A percentile compares a stretch with the other conserved stretches of the same genome.
Conservation (phyloP, 2,329 filamentous ascomycete genomes). For the Alternaria tenuissima region DNA sequence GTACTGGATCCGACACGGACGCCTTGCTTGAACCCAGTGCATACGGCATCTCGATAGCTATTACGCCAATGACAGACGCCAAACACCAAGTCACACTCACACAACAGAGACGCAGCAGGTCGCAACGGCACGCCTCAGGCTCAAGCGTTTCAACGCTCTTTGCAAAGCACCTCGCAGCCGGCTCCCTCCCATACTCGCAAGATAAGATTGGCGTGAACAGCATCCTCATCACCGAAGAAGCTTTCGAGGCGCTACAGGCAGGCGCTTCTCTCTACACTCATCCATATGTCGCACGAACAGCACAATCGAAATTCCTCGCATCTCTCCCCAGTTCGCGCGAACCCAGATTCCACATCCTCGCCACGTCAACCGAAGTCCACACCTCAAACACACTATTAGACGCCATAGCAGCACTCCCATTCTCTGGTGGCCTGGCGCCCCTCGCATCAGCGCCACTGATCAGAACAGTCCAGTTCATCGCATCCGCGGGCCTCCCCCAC, state of each 20-base stretch:
- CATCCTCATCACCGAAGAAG: constrained; percentile 36
- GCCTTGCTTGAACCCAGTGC: constrained; percentile 29
- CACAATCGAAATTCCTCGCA: constrained; percentile 28
- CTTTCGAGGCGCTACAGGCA: constrained; percentile 27
- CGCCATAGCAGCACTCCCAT: constrained; percentile 39
- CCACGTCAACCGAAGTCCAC: constrained; percentile 22
- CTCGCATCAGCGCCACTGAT: constrained; percentile 37
- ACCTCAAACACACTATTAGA: constrained; percentile 31
- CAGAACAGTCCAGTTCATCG: constrained; percentile 35
- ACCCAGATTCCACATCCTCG: constrained; percentile 29
- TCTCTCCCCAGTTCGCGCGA: constrained; percentile 35
- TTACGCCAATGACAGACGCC: constrained; percentile 18
- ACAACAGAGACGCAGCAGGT: constrained; percentile 33
- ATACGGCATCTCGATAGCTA: constrained; percentile 36
- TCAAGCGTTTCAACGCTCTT: constrained; percentile 41
- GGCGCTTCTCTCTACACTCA: constrained; percentile 30
- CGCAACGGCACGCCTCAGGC: constrained; percentile 33
- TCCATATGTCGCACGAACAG: constrained; percentile 12
- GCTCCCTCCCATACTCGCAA: constrained; percentile 39
- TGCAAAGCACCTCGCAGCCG: constrained; percentile 45
- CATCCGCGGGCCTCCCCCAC: constrained; percentile 35
- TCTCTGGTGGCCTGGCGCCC: constrained; percentile 37
- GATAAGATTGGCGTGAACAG: constrained; percentile 29
- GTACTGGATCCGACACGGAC: constrained; percentile 5
- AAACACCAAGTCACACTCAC: constrained; percentile 32